Evolutionary conservation across 192 early-diverging fungal species (phyloP), one percentile per base, ranked within the genome.

Genomic region (Coemansia sp.): DNA sequence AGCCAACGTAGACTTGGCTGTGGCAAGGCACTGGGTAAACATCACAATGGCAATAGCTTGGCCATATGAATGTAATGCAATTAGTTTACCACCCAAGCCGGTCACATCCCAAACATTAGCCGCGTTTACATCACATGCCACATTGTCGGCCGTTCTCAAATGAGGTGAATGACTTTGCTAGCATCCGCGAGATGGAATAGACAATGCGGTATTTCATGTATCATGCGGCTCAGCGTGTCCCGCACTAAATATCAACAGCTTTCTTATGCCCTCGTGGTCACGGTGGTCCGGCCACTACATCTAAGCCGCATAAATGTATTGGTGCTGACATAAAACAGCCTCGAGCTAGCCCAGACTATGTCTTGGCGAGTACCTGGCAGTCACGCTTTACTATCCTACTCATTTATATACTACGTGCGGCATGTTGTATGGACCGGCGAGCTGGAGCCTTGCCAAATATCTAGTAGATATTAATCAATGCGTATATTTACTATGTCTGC

Each of bases 221-320:
- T 53, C 52, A 53, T 53, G 52, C 52, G 52, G 52, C 28, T 53
- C 28, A 6, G 52, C 25, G 52, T 28, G 26, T 0, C 31, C 26
- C 28, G 26, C 52, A n/a, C 52, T 53, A 53, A 31, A 53, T 26
- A n/a, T 28, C 31, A 31, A 16, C 52, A 53, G 6, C 14, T 14
- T 14, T 21, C 12, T 53, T 21, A 26, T 53, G 28, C 25, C 16
- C 23, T 6, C 26, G 26, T 28, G 26, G 52, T 53, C 52, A 53
- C 52, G 52, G 52, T 53, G 52, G 52, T 53, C 52, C 52, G 26
- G 26, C 52, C 52, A 28, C 14, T 10, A 53, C 26, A 53, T 53
- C 28, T 14, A 53, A 8, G 26, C 28, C 28, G 52, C 52, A 53
- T 53, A 53, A 53, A 53, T 53, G 25, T 53, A 53, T 53, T 33